Conservation (phyloP, 495 filamentous ascomycete genomes). For the Letharia lupina region DNA sequence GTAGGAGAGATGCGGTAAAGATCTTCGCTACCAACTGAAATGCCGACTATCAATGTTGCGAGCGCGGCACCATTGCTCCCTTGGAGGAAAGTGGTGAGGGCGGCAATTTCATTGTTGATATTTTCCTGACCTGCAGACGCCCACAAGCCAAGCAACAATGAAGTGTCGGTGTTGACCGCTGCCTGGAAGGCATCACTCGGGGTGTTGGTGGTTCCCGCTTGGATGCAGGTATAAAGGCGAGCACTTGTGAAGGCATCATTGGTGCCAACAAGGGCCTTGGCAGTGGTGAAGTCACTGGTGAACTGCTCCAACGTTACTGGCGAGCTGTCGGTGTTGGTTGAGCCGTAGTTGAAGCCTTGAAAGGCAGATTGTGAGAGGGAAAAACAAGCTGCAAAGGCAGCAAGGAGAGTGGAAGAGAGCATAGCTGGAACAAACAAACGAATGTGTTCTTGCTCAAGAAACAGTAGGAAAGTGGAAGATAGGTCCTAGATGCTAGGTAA, state of each 20-base stretch:
- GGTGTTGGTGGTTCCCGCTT: slow-evolving; percentile 9
- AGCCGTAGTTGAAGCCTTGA: slow-evolving; percentile 79
- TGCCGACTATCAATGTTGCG: slow-evolving; percentile 60
- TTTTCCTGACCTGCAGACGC: slow-evolving; percentile 54
- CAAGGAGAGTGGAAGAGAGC: slow-evolving; percentile 35
- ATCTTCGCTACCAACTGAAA: slow-evolving; percentile 87
- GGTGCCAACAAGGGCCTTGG: slow-evolving; percentile 60
- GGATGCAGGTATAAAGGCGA: slow-evolving; percentile 54
- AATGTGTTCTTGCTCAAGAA: slow-evolving; percentile 26
- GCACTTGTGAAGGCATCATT: slow-evolving; percentile 63
- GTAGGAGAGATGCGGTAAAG: slow-evolving; percentile 69
- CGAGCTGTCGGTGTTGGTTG: slow-evolving; percentile 51
- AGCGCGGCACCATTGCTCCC: slow-evolving; percentile 52
- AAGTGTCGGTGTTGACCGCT: slow-evolving; percentile 63
- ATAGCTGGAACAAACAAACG: slow-evolving; percentile 29
- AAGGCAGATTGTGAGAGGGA: slow-evolving; percentile 39
- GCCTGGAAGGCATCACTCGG: slow-evolving; percentile 50
- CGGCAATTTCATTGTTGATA: slow-evolving; percentile 60
- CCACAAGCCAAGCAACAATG: slow-evolving; percentile 73
- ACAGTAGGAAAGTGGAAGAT: slow-evolving; percentile 30
- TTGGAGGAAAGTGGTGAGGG: slow-evolving; percentile 53
- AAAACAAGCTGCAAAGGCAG: slow-evolving; percentile 38
- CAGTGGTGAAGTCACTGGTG: slow-evolving; percentile 58
- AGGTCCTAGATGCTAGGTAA: slow-evolving; percentile 18
- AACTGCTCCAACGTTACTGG: slow-evolving; percentile 58